A percentile compares a stretch with the other conserved stretches of the same genome.
Conservation (phyloP, 2,329 filamentous ascomycete genomes). For the Neoscytalidium dimidiatum region DNA sequence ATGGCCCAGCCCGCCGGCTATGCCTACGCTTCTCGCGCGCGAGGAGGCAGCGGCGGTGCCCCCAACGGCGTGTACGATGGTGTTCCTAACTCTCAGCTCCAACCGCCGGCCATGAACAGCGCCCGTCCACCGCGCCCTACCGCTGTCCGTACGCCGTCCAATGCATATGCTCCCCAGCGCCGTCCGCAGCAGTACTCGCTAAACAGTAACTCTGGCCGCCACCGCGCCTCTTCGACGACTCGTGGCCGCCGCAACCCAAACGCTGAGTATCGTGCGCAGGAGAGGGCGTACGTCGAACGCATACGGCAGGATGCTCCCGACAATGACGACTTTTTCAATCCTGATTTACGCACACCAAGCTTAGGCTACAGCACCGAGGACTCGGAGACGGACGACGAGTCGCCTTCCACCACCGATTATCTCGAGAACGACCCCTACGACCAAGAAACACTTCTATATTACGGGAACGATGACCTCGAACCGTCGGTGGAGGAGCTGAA, state of each 20-base stretch:
- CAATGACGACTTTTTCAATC: constrained; percentile 68
- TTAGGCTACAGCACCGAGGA: constrained; percentile 66
- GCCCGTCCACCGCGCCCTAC: constrained; percentile 38
- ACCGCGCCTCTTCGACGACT: constrained; percentile 59
- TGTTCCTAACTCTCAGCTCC: constrained; percentile 28
- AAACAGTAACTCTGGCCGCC: constrained; percentile 47
- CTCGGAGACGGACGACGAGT: constrained; percentile 88
- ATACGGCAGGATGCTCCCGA: constrained; percentile 73
- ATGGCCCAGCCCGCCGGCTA: constrained; percentile 29
- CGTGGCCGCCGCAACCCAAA: constrained; percentile 64
- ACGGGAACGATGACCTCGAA: constrained; percentile 84
- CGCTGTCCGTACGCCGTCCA: constrained; percentile 50
- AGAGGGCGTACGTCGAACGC: constrained; percentile 92
- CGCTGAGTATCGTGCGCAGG: constrained; percentile 77
- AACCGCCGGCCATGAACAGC: constrained; percentile 27
- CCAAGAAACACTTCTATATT: constrained; percentile 89
- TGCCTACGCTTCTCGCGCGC: constrained; percentile 30
- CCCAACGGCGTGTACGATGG: constrained; percentile 29
- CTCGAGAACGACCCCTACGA: constrained; percentile 84
- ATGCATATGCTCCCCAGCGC: constrained; percentile 52
- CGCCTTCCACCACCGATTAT: constrained; percentile 78
- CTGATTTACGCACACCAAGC: constrained; percentile 68
- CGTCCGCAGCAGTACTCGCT: constrained; percentile 51
- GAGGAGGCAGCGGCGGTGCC: constrained; percentile 25
- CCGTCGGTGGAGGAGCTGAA: constrained; percentile 88